A percentile compares a stretch with the other conserved stretches of the same genome.
These are phyloP conservation scores for Globisporangium barbulae DNA, from an alignment of 352 stramenopile species.

Conservation along the genomic window DNA sequence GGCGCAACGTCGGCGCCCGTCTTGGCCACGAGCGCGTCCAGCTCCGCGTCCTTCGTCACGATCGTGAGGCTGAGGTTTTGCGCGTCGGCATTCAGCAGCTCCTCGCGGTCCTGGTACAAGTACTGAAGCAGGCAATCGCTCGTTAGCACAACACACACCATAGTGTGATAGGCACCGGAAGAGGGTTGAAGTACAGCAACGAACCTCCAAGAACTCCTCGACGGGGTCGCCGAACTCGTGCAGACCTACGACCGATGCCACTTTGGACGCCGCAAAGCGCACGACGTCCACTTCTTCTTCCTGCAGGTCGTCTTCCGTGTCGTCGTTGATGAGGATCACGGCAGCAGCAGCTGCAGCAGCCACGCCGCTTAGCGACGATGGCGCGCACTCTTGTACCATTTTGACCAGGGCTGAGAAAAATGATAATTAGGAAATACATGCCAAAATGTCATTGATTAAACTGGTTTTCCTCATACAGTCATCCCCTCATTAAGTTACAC, in stretches of 20 bases:
- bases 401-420: no score
- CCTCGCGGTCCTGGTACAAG: conserved; percentile 64
- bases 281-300: conserved; percentile 19
- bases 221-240: conserved; percentile 65
- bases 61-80: conserved; percentile 37
- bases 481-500: no score
- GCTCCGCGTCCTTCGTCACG: conserved; percentile 55
- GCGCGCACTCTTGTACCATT: neutral
- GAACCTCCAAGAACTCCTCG: conserved; percentile 42
- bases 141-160: neutral
- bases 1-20: conserved; percentile 31
- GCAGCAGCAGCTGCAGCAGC: neutral
- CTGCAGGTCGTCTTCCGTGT: neutral
- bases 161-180: neutral
- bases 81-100: conserved; percentile 49
- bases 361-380: neutral
- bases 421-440: no score
- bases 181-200: neutral
- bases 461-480: no score
- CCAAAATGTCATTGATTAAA: no score
- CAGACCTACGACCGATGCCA: conserved; percentile 62
- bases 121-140: conserved; percentile 18
- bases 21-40: conserved; percentile 48
- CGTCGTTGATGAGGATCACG: neutral
- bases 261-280: conserved; percentile 67